Percentiles rank a stretch among this genome's conserved stretches.
Evolutionary conservation across 257 asterid genomes (phyloP).

Genomic region (Marsdenia floribunda): DNA sequence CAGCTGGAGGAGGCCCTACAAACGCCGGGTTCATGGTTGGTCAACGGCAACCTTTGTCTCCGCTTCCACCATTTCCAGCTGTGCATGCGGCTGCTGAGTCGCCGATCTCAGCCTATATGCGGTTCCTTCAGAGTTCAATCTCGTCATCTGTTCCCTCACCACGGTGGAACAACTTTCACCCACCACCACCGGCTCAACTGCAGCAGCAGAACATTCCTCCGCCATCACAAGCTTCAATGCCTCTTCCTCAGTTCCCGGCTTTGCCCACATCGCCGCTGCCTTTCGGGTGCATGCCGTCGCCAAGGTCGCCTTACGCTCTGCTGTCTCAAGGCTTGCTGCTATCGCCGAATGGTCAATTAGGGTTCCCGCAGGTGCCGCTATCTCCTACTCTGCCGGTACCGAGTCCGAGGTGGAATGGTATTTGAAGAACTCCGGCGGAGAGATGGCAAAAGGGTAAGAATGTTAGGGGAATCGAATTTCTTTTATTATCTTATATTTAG

Average conservation of each 20-base stretch:
- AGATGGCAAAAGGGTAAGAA: slow-evolving; percentile 41
- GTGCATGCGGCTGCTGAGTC: slow-evolving; percentile 55
- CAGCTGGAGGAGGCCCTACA: slow-evolving; percentile 3
- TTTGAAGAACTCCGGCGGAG: slow-evolving; percentile 15
- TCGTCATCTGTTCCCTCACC: slow-evolving; percentile 29
- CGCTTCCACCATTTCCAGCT: slow-evolving; percentile 65
- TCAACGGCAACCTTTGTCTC: slow-evolving; percentile 46
- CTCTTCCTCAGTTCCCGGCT: slow-evolving; percentile 26
- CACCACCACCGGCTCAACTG: slow-evolving; percentile 15
- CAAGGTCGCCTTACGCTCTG: slow-evolving; percentile 40
- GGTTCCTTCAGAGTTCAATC: slow-evolving; percentile 30
- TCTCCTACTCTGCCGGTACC: slow-evolving; percentile 71
- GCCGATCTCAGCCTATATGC: slow-evolving; percentile 54
- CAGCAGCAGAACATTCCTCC: slow-evolving; percentile 33
- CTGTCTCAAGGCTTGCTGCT: slow-evolving; percentile 40
- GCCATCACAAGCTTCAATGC: slow-evolving; percentile 22
- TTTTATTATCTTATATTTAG: slow-evolving; percentile 15
- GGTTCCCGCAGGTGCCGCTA: slow-evolving; percentile 66
- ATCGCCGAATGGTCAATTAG: slow-evolving; percentile 69
- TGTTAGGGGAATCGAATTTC: slow-evolving; percentile 20
- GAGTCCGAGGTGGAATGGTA: slow-evolving; percentile 66
- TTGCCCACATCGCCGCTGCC: slow-evolving; percentile 45
- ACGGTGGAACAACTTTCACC: slow-evolving; percentile 26
- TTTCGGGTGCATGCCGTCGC: slow-evolving; percentile 53
- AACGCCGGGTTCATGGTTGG: slow-evolving; percentile 23